phyloP scores from a whole-genome alignment of 805 yeast genomes.

The Yarrowia sp. region DNA sequence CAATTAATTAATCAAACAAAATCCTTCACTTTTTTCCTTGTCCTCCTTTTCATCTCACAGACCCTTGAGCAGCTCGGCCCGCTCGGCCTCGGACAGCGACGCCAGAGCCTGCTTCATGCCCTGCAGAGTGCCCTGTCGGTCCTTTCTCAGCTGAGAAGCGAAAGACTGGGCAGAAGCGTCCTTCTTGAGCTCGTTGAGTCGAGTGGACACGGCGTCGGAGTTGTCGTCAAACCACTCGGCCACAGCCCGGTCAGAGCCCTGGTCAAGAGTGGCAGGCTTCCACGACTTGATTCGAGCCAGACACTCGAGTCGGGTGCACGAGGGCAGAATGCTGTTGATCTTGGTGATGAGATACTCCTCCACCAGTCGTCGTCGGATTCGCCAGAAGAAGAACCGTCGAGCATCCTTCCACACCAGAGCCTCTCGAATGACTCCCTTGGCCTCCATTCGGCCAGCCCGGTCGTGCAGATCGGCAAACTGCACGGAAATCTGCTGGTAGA shows the following conservation, averaged over 20 bases:
- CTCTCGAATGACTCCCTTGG: conserved; percentile 87
- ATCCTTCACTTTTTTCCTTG: conserved; percentile 11
- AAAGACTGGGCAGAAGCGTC: conserved; percentile 44
- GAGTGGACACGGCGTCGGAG: conserved; percentile 62
- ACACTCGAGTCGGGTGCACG: conserved; percentile 75
- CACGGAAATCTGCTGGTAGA: conserved; percentile 88
- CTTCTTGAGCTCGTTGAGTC: conserved; percentile 43
- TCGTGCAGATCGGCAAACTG: conserved; percentile 99
- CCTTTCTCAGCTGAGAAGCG: conserved; percentile 42
- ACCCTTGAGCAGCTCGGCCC: conserved; percentile 46
- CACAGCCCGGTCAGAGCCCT: conserved; percentile 75
- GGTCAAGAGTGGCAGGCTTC: conserved; percentile 75
- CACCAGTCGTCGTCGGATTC: conserved; percentile 91
- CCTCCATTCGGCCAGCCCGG: conserved; percentile 95
- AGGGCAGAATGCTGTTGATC: conserved; percentile 67
- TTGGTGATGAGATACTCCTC: conserved; percentile 87
- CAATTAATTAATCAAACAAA: conserved; percentile 14
- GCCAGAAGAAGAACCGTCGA: conserved; percentile 98
- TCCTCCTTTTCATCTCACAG: background rate
- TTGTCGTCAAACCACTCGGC: conserved; percentile 86
- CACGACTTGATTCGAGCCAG: conserved; percentile 86
- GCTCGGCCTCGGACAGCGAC: conserved; percentile 48
- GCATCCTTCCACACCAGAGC: conserved; percentile 86
- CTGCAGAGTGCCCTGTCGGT: conserved; percentile 41
- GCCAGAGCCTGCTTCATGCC: conserved; percentile 49